Evolutionary conservation across 805 yeast genomes (phyloP).

Genomic region (Wickerhamiella alocasiicola): DNA sequence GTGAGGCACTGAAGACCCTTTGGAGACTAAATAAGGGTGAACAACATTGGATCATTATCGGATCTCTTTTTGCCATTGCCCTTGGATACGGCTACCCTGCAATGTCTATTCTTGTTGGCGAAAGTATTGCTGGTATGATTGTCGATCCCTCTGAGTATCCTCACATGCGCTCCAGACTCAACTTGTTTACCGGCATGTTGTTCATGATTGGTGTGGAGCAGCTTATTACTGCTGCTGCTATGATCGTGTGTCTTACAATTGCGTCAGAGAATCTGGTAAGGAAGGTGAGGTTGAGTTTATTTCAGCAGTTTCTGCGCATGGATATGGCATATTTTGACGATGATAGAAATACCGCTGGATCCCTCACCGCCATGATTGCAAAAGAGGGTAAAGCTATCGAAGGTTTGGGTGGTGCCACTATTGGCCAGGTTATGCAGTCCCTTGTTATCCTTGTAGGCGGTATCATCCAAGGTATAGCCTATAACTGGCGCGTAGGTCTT

Average conservation of each 20-base stretch:
- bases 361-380: slow-evolving; percentile 29
- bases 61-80: slow-evolving; percentile 22
- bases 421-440: slow-evolving; percentile 30
- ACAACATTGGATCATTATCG: slow-evolving; percentile 20
- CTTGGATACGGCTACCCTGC: slow-evolving; percentile 31
- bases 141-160: slow-evolving; percentile 25
- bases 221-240: slow-evolving; percentile 19
- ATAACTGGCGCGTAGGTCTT: slow-evolving; percentile 31
- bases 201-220: slow-evolving; percentile 28
- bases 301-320: slow-evolving; percentile 28
- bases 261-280: slow-evolving; percentile 28
- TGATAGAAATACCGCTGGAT: slow-evolving; percentile 29
- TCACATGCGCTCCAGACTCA: slow-evolving; percentile 28
- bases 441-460: slow-evolving; percentile 31
- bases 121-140: slow-evolving; percentile 26
- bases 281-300: slow-evolving; percentile 25
- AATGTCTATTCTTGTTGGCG: slow-evolving; percentile 30
- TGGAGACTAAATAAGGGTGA: slow-evolving; percentile 19
- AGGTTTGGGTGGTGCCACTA: slow-evolving; percentile 32
- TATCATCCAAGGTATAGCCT: slow-evolving; percentile 29
- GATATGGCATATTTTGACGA: slow-evolving; percentile 30
- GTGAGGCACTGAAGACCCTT: slow-evolving; percentile 8
- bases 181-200: slow-evolving; percentile 27
- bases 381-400: slow-evolving; percentile 32
- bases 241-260: slow-evolving; percentile 20